Conservation (phyloP, 805 yeast genomes). For the Saccharomycopsis sp. region DNA sequence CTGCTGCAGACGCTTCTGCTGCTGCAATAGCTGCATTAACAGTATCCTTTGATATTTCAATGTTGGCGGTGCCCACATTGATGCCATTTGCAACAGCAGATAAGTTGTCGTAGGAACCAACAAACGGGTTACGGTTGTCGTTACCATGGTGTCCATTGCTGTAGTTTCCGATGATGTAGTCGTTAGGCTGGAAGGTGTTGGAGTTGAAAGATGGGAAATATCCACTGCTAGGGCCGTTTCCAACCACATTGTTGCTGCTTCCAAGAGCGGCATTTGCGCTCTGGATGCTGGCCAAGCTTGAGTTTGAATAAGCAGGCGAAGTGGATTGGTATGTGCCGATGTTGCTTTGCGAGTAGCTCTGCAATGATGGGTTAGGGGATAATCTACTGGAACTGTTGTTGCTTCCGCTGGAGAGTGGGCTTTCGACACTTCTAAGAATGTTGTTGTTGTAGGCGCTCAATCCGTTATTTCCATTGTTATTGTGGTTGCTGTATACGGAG, state of each 20-base stretch:
- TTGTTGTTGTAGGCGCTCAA: not conserved
- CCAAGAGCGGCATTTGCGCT: not conserved
- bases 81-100: not conserved
- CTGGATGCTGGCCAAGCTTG: not conserved
- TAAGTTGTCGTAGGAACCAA: not conserved
- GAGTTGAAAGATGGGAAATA: not conserved
- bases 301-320: not conserved
- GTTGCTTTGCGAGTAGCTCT: not conserved
- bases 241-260: not conserved
- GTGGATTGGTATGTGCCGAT: not conserved
- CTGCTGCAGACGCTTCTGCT: conserved; percentile 31
- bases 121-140: not conserved
- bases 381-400: not conserved
- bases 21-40: conserved; percentile 20
- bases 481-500: not conserved
- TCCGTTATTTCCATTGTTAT: not conserved
- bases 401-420: not conserved
- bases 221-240: not conserved
- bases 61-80: not conserved
- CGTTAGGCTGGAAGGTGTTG: not conserved
- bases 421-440: not conserved
- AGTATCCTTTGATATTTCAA: conserved; percentile 8
- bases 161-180: not conserved
- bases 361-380: not conserved
- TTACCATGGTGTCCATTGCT: not conserved